Base-by-base conservation (phyloP, 257 asterid species). In the Nicotiana otophora region DNA sequence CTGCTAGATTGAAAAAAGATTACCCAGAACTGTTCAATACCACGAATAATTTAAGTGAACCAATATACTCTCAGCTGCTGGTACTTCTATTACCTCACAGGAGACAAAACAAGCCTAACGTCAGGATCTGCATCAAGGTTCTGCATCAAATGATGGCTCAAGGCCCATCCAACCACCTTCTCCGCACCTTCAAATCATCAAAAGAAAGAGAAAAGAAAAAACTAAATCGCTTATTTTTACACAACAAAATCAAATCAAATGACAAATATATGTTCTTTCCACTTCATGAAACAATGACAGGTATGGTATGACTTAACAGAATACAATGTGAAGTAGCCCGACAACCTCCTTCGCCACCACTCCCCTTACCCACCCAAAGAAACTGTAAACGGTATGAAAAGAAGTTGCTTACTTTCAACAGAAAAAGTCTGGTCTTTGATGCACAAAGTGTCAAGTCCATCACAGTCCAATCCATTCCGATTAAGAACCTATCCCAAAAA, bases 91-190 rank as follows among this genome's bases (percentile, higher is more conserved):
- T 89, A 95, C 98, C 97, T 95, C 89, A 92, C 95, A 48, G 85
- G 85, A 79, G 98, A 85, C 83, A 95, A 78, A 54, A 86, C 89
- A 77, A 92, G 86, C 88, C 84, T 85, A 16, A 88, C 51, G 78
- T 89, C 95, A 48, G 84, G 64, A 84, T 86, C 90, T 84, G 89
- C 91, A 86, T 68, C 90, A 85, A 91, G 84, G 77, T 86, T 87
- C 54, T 84, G 87, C 94, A 89, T 93, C 82, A 91, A 84, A 83
- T 93, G 91, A 87, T 90, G 91, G 80, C 93, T 91, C 88, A 94
- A 82, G 82, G 97, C 96, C 97, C 97, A 94, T 77, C 97, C 97
- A 81, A 95, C 89, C 75, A 92, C 91, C 91, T 93, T 95, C 84
- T 93, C 95, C 46, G 95, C 96, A 90, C 91, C 98, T 95, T 84